Conservation (phyloP, 1,284 basidiomycete genomes). For the Tremellales sp. region DNA sequence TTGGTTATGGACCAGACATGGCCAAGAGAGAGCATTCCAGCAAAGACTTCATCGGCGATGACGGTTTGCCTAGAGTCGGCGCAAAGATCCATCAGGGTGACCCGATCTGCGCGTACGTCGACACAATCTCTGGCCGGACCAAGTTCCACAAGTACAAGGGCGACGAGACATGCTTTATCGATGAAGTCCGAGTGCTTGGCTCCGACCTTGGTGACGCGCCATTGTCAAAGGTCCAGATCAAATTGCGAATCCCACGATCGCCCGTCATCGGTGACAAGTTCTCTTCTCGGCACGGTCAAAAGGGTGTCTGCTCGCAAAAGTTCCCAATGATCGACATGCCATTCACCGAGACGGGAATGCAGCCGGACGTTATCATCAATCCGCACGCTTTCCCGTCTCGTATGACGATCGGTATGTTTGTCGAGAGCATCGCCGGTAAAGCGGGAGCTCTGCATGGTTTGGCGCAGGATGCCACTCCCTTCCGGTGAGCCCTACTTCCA, state of each 20-base stretch:
- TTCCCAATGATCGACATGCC: slow-evolving; percentile 99
- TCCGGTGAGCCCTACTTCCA: slow-evolving; percentile 73
- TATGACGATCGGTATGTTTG: slow-evolving; percentile 99
- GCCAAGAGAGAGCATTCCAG: slow-evolving; percentile 55
- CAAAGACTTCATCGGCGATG: slow-evolving; percentile 67
- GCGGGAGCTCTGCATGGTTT: slow-evolving; percentile 97
- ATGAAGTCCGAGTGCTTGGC: slow-evolving; percentile 89
- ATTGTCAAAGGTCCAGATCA: slow-evolving; percentile 90
- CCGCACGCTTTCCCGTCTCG: slow-evolving; percentile 99
- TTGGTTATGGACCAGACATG: slow-evolving; percentile 80
- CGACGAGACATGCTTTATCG: slow-evolving; percentile 85
- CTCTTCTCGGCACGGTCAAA: slow-evolving; percentile 97
- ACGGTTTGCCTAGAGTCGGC: slow-evolving; percentile 83
- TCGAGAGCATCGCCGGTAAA: slow-evolving; percentile 98
- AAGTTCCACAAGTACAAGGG: slow-evolving; percentile 94
- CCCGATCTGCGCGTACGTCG: slow-evolving; percentile 75
- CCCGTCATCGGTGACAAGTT: slow-evolving; percentile 99
- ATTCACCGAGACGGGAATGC: slow-evolving; percentile 97
- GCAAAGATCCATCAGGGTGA: slow-evolving; percentile 68
- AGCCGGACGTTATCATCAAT: slow-evolving; percentile 99
- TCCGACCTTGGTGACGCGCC: slow-evolving; percentile 80
- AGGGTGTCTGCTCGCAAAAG: slow-evolving; percentile 99
- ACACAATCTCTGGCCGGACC: slow-evolving; percentile 80
- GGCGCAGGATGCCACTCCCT: slow-evolving; percentile 96
- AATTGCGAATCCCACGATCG: slow-evolving; percentile 85